Conservation (phyloP, 495 filamentous ascomycete species). For the Rostrohypoxylon terebratum region DNA sequence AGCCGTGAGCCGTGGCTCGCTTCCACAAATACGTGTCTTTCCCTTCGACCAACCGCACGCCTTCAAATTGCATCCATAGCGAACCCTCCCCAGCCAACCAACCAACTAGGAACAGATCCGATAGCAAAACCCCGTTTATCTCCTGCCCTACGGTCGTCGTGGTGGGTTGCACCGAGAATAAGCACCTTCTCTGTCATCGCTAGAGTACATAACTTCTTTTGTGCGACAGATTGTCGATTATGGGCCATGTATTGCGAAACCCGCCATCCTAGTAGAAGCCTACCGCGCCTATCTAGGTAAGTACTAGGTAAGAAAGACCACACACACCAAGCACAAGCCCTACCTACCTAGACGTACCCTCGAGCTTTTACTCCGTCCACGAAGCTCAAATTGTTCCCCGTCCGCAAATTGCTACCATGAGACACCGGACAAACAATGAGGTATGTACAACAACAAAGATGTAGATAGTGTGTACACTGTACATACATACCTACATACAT, state of each 20-base stretch:
- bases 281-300: no score
- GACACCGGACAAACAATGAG: conserved; percentile 27
- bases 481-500: no score
- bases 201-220: conserved; percentile 19
- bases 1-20: conserved; percentile 21
- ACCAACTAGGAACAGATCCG: conserved; percentile 14
- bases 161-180: conserved; percentile 37
- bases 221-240: background rate
- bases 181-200: conserved; percentile 36
- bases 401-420: conserved; percentile 13
- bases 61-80: conserved; percentile 20
- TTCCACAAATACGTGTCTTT: conserved; percentile 34
- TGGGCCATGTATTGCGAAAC: background rate
- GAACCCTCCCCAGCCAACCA: background rate
- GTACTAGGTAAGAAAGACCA: background rate
- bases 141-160: conserved; percentile 33
- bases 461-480: background rate
- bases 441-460: background rate
- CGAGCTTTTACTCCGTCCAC: background rate
- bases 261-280: background rate
- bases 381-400: background rate
- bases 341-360: background rate
- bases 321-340: background rate
- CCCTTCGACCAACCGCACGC: conserved; percentile 30
- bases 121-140: conserved; percentile 39